A percentile compares a stretch with the other conserved stretches of the same genome.
Conservation (phyloP, 106 monocot species). For the Acorus calamus region DNA sequence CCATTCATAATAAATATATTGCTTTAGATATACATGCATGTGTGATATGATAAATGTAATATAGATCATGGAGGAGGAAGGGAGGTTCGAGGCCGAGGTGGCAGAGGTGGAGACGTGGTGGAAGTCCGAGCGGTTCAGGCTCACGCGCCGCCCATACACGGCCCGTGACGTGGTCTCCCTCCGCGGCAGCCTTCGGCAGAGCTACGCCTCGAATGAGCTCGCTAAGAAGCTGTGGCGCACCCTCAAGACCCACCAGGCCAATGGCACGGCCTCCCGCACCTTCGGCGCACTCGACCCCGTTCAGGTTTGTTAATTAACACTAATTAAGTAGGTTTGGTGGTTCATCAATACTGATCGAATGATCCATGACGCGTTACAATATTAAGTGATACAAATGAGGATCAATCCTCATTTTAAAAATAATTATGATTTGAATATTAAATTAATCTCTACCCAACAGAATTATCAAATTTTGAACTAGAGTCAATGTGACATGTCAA, state of each 20-base stretch:
- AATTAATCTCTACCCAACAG: too few species aligned
- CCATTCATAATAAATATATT: too few species aligned
- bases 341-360: too few species aligned
- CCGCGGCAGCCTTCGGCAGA: conserved; percentile 72
- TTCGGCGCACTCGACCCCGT: conserved; percentile 95
- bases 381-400: too few species aligned
- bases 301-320: conserved; percentile 11
- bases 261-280: conserved; percentile 77
- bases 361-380: too few species aligned
- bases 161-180: conserved; percentile 78
- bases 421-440: too few species aligned
- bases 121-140: conserved; percentile 60
- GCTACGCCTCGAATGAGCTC: conserved; percentile 56
- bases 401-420: too few species aligned
- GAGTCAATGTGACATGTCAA: too few species aligned
- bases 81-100: conserved; percentile 75
- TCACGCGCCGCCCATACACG: conserved; percentile 70
- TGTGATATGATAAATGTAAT: too few species aligned
- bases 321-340: too few species aligned
- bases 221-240: conserved; percentile 86
- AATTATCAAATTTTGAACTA: too few species aligned
- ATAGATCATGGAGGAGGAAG: conserved; percentile 84
- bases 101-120: conserved; percentile 85
- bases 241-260: conserved; percentile 66
- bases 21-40: too few species aligned